These are phyloP conservation scores for Dianthus caryophyllus DNA, from an alignment of 148 eudicot genomes.

Conservation along the genomic window DNA sequence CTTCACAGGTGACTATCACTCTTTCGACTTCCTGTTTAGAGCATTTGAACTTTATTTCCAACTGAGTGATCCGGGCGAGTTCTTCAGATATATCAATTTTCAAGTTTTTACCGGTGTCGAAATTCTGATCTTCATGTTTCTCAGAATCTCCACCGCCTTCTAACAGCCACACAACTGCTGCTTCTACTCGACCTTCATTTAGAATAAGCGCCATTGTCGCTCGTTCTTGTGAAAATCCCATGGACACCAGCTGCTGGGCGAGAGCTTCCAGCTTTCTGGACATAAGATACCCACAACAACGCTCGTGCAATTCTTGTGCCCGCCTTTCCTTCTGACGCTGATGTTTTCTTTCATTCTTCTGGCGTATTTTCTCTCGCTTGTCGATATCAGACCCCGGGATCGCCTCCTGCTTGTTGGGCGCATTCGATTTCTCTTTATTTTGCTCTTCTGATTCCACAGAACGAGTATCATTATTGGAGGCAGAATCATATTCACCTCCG, in stretches of 20 bases:
- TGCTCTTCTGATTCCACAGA: constrained; percentile 97
- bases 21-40: constrained; percentile 88
- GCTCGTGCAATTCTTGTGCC: constrained; percentile 90
- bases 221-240: constrained; percentile 90
- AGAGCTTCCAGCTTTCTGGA: constrained; percentile 90
- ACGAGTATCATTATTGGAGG: constrained; percentile 68
- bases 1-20: constrained; percentile 69
- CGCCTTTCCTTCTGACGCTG: constrained; percentile 98
- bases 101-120: constrained; percentile 52
- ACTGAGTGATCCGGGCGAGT: constrained; percentile 66
- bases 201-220: constrained; percentile 89
- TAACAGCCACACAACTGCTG: constrained; percentile 81
- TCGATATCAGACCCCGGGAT: constrained; percentile 87
- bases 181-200: constrained; percentile 83
- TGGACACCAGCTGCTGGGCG: constrained; percentile 79
- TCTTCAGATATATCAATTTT: constrained; percentile 93
- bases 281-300: constrained; percentile 89
- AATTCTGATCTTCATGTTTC: constrained; percentile 43
- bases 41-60: constrained; percentile 65
- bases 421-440: constrained; percentile 62
- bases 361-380: constrained; percentile 88
- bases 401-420: constrained; percentile 41
- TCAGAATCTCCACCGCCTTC: constrained; percentile 70
- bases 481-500: constrained; percentile 68
- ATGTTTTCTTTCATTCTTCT: constrained; percentile 92